Base-by-base conservation (phyloP, 1,284 basidiomycete genomes). In the Austroboletus novae-zelandiae region DNA sequence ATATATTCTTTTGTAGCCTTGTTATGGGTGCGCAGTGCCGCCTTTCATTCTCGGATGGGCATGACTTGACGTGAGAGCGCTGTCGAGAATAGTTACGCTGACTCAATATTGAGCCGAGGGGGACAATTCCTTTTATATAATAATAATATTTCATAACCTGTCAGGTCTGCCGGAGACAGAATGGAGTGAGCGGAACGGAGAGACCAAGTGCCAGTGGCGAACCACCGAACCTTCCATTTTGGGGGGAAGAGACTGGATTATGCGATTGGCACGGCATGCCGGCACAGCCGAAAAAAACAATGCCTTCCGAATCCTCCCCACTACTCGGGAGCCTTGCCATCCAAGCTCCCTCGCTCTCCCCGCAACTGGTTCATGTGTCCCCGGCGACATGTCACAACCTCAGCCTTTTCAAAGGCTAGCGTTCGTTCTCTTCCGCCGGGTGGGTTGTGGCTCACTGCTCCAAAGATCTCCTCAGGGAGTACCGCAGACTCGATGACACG, bases 381-480 rank as follows among this genome's bases (percentile, higher is more conserved):
- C 71, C 82, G 18, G 73, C 79, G 57, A 89, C 89, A 61, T 95
- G 92, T 61, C 81, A 84, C 61, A 80, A 94, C 62, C 76, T 95
- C 31, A 82, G 82, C 17, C 61, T 89, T 9, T 95, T 95, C 77
- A 93, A 92, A 81, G 89, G 92, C 49, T 31, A 48, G 52, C 40
- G 34, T 40, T 34, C 29, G 35, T 41, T 34, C 29, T 31, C 37
- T 40, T 39, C 50, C 52, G 47, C 42, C 49, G 51, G 37, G 34
- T 40, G 48, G 35, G 45, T 29, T 30, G 44, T 51, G 52, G 46
- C 56, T 57, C 48, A 59, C 34, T 46, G 54, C 55, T 40, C 42
- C 51, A 34, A 64, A 95, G 92, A 92, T 57, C 81, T 94, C 60
- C 78, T 94, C 69, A 83, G 78, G 63, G 89, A 94, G 68, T 94